Percentiles rank a stretch among this genome's conserved stretches.
These are phyloP conservation scores for Microbotryomycetes sp. DNA, from an alignment of 1,284 basidiomycete genomes.

Conservation along the genomic window DNA sequence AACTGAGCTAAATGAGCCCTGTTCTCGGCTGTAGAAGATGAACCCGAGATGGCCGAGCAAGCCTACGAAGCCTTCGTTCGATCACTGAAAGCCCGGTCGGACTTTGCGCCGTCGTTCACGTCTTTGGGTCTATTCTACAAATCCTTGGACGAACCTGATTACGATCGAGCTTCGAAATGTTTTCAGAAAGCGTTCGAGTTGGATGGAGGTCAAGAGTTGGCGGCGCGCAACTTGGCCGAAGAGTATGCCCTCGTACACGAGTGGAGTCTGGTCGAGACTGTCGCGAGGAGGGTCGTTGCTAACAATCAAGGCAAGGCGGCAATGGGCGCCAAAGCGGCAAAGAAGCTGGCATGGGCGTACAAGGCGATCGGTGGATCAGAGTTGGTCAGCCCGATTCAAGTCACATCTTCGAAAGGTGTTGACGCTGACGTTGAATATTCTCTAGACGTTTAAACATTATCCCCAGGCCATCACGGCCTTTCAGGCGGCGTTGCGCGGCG, in stretches of 20 bases:
- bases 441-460: constrained; percentile 66
- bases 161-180: constrained; percentile 81
- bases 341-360: constrained; percentile 89
- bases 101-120: constrained; percentile 86
- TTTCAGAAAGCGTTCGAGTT: constrained; percentile 99
- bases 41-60: constrained; percentile 43
- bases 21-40: constrained; percentile 3
- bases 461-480: constrained; percentile 73
- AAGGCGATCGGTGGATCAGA: constrained; percentile 92
- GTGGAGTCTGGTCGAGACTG: constrained; percentile 92
- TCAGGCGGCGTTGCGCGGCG: constrained; percentile 77
- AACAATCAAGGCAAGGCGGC: constrained; percentile 22
- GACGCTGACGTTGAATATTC: neutral
- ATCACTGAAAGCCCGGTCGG: constrained; percentile 65
- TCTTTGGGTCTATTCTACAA: constrained; percentile 88
- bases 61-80: constrained; percentile 76
- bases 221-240: constrained; percentile 73
- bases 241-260: constrained; percentile 88
- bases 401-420: neutral
- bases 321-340: constrained; percentile 49
- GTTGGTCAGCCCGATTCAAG: constrained; percentile 52
- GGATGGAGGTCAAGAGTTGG: constrained; percentile 77
- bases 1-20: constrained; percentile 12
- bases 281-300: constrained; percentile 83
- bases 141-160: constrained; percentile 56